Percentiles rank a stretch among this genome's conserved stretches.
phyloP scores from a whole-genome alignment of 345 rosid species.

The Euphorbia peplus region DNA sequence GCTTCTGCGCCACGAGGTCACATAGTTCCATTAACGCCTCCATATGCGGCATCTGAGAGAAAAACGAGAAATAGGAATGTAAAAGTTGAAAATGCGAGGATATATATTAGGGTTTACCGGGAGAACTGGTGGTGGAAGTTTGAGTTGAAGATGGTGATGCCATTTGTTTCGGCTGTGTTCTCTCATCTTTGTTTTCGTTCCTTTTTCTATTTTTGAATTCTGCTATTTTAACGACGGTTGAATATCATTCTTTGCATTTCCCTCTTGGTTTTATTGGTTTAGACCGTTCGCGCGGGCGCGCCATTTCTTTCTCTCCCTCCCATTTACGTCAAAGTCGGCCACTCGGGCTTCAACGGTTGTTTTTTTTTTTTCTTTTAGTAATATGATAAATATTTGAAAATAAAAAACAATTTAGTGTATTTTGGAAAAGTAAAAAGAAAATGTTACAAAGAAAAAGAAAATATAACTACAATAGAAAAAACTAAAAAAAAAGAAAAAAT shows the following conservation, averaged over 20 bases:
- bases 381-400: too few relatives aligned
- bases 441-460: too few relatives aligned
- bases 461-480: too few relatives aligned
- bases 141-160: conserved; percentile 7
- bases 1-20: conserved; percentile 72
- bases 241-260: neutral
- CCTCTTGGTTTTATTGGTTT: conserved; percentile 7
- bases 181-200: neutral
- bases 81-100: neutral
- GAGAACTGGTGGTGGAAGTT: too few relatives aligned
- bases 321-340: neutral
- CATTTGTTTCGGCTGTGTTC: too few relatives aligned
- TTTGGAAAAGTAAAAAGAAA: too few relatives aligned
- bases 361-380: too few relatives aligned
- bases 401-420: too few relatives aligned
- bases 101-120: conserved; percentile 18
- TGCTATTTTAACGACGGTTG: neutral
- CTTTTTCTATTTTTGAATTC: neutral
- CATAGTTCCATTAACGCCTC: conserved; percentile 83
- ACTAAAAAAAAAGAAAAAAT: too few relatives aligned
- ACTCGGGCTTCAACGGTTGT: neutral
- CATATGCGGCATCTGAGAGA: conserved; percentile 37
- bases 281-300: conserved; percentile 4
- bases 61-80: neutral
- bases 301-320: neutral